These are phyloP conservation scores for Wickerhamiella cacticola DNA, from an alignment of 805 yeast species.

Conservation along the genomic window DNA sequence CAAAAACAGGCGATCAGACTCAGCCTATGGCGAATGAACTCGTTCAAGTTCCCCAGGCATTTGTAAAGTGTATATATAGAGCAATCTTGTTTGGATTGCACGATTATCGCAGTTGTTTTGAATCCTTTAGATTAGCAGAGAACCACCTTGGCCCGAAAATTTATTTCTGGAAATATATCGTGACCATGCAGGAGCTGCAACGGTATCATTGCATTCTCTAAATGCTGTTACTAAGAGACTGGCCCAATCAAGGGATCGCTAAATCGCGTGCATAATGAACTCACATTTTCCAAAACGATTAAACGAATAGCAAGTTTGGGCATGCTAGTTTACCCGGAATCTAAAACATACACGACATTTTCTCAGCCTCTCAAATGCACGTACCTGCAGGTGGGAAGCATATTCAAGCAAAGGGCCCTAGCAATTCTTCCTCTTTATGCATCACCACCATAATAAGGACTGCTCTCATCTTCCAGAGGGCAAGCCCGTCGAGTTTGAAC, in stretches of 20 bases:
- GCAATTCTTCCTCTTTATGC: not conserved
- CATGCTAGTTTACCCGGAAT: no score
- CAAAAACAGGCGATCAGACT: not conserved
- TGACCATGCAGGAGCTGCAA: no score
- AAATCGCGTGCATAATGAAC: not conserved
- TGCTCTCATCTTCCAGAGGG: conserved; percentile 10
- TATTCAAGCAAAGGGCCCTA: conserved; percentile 1
- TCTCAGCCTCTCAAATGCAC: conserved; percentile 4
- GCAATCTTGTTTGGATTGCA: no score
- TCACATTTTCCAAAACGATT: not conserved
- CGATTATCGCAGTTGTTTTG: no score
- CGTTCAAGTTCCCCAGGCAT: no score
- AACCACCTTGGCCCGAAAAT: no score
- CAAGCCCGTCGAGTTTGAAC: conserved; percentile 13
- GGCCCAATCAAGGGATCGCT: not conserved
- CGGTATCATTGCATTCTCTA: not conserved
- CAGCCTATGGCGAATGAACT: no score
- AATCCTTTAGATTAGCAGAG: no score
- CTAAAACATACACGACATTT: not conserved
- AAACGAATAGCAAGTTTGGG: no score
- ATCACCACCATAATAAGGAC: not conserved
- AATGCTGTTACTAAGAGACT: not conserved
- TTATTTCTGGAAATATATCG: no score
- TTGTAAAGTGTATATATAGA: no score
- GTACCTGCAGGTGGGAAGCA: conserved; percentile 8